Base-by-base conservation (phyloP, 2,329 filamentous ascomycete species). In the Eurotiales sp. region DNA sequence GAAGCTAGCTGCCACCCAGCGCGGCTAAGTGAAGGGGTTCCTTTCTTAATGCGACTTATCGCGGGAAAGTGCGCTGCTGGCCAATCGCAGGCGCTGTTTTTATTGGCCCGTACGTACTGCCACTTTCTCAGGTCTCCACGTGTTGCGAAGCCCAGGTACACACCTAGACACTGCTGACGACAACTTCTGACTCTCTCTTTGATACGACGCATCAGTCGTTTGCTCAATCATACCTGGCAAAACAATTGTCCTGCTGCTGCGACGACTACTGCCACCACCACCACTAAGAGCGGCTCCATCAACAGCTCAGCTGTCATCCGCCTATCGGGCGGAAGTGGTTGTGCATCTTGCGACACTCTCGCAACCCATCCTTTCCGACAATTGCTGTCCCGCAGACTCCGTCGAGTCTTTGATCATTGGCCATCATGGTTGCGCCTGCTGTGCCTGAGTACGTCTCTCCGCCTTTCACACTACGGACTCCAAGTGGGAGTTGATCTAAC, bases 361-460 rank as follows among this genome's bases (percentile, higher is more conserved):
- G 32, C 29, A 30, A 29, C 34, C 3, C 32, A 32, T n/a, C 12
- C 27, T 32, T 17, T 17, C 22, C 12, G 34, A 37, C 17, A 21
- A 37, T 21, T 39, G 45, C 22, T 46, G 22, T 40, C 29, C 10
- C 17, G 27, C 36, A 37, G 37, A 52, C 50, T 45, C 40, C 45
- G 21, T 6, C 30, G 41, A 27, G 37, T 47, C 50, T 36, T 49
- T 54, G 41, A 54, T 44, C 43, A 62, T 56, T 58, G 54, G 54
- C 63, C 75, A 74, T 73, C 64, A 88, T 88, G 85, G 80, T 87
- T 69, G 81, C 83, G 73, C 86, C 86, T 69, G 85, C 85, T 67
- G 84, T 89, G 58, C 86, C 86, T 61, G 86, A 89, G 86, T 89
- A 77, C 64, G 84, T 74, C 44, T 44, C 61, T 46, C 49, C 51